A percentile compares a stretch with the other conserved stretches of the same genome.
Conservation (phyloP, 257 asterid species). For the Przewalskia tangutica region DNA sequence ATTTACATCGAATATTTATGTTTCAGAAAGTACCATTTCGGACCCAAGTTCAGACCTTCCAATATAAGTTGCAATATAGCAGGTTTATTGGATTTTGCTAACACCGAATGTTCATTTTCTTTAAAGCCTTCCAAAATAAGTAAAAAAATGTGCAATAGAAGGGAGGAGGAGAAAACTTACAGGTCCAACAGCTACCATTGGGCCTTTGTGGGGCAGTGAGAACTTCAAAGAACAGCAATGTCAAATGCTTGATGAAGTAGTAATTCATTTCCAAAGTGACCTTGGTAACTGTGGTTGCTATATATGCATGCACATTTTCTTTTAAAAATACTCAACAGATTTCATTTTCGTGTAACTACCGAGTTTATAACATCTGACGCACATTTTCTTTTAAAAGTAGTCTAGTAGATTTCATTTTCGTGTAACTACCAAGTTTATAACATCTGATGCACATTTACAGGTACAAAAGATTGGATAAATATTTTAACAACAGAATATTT, state of each 20-base stretch:
- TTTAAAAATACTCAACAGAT: background rate
- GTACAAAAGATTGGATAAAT: background rate
- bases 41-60: background rate
- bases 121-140: background rate
- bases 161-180: background rate
- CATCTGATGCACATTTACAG: background rate
- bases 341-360: background rate
- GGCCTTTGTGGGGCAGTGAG: background rate
- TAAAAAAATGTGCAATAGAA: background rate
- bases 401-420: no score
- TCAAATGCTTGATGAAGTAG: background rate
- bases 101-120: background rate
- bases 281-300: background rate
- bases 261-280: background rate
- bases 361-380: background rate
- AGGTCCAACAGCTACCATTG: background rate
- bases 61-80: background rate
- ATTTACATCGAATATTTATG: background rate
- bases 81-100: background rate
- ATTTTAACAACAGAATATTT: conserved; percentile 8
- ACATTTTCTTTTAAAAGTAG: background rate
- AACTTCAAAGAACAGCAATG: background rate
- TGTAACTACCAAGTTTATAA: no score
- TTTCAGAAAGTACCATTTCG: background rate
- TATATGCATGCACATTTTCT: background rate